Base-by-base conservation (phyloP, 2,329 filamentous ascomycete genomes). In the Teratosphaeria nubilosa region DNA sequence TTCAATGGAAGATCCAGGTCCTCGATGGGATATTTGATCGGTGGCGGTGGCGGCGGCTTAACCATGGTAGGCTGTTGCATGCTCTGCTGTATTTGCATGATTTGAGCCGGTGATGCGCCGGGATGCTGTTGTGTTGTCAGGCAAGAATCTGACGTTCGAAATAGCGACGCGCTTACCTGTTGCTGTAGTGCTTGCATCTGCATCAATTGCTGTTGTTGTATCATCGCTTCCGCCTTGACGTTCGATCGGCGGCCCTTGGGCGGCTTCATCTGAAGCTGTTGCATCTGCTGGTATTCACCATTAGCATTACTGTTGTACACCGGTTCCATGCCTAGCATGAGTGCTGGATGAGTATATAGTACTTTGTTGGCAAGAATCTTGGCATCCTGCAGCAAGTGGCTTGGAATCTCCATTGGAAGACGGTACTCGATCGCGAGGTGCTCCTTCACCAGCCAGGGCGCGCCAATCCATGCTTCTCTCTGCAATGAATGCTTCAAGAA, bases 401-500 rank as follows among this genome's bases (percentile, higher is more conserved):
- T 82, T 6, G 94, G 94, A 13, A 97, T 84, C 56, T 90, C 85
- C n/a, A 85, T 91, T 61, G 90, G 86, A 62, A 99, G 94, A 62
- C 90, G 86, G 72, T 94, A 96, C 62, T 86, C 82, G 52, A 84
- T 83, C 0, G 94, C 94, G 59, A 95, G 85, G 56, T 90, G 86
- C 37, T 87, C 82, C 75, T 95, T 96, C 20, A 97, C 92, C 57
- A 95, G 77, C 94, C 94, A 99, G 0, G 94, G 92, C 0, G 94
- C 94, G n/a, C 92, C 92, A 60, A 86, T 92, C 90, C 91, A 97
- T 3, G 90, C 84, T 69, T 97, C 94, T 61, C 92, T 80, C 1
- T 86, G 87, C n/a, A 96, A 87, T 0, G 91, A 94, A 73, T 95
- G 91, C 71, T 96, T 96, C 63, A 99, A 89, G 64, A 96, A 99